Conservation (phyloP, 2,329 filamentous ascomycete genomes). For the Colletotrichum musicola region DNA sequence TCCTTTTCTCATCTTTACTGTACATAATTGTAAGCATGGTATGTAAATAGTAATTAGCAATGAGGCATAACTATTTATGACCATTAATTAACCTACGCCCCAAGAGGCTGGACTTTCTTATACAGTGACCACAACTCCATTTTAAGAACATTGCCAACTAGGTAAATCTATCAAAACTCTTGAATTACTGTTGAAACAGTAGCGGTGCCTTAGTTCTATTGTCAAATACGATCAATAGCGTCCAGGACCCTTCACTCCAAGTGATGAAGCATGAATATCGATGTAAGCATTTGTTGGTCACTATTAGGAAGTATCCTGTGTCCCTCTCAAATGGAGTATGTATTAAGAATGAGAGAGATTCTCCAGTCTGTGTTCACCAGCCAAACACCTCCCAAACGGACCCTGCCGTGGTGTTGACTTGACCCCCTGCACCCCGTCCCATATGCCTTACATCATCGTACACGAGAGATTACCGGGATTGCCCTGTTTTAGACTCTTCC, state of each 20-base stretch:
- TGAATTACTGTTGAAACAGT: too few relatives aligned
- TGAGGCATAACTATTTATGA: not conserved
- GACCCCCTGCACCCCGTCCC: not conserved
- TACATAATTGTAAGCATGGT: slow-evolving; percentile 13
- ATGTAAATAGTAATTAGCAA: slow-evolving; percentile 8
- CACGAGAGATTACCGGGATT: not conserved
- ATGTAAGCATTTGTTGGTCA: not conserved
- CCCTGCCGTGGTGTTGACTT: slow-evolving; percentile 26
- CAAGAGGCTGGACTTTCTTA: too few relatives aligned
- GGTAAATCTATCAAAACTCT: too few relatives aligned
- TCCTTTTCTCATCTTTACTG: slow-evolving; percentile 2
- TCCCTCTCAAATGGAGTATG: not conserved
- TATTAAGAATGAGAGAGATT: slow-evolving; percentile 24
- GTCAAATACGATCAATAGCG: too few relatives aligned
- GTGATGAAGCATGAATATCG: too few relatives aligned
- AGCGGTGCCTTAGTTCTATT: too few relatives aligned
- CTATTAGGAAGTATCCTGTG: not conserved
- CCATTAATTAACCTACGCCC: too few relatives aligned
- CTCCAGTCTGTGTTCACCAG: not conserved
- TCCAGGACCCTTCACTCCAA: too few relatives aligned
- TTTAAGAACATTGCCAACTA: too few relatives aligned
- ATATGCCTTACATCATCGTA: slow-evolving; percentile 7
- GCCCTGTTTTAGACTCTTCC: not conserved
- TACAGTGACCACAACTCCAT: too few relatives aligned
- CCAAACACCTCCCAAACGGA: slow-evolving; percentile 14